Conservation (phyloP, 495 filamentous ascomycete genomes). For the Aspergillus cristatus region DNA sequence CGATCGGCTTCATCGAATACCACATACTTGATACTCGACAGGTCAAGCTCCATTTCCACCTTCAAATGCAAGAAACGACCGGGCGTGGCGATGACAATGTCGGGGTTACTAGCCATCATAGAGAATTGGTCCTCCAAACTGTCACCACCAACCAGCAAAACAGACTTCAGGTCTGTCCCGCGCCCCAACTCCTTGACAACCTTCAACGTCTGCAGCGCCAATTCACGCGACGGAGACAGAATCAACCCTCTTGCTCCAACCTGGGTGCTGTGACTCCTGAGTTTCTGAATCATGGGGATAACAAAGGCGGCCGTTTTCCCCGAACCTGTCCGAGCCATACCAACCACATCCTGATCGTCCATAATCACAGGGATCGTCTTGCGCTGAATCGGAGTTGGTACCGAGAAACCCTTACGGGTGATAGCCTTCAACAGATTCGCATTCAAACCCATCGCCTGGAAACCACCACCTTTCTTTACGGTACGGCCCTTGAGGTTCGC, state of each 20-base stretch:
- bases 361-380: constrained; percentile 90
- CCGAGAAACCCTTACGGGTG: constrained; percentile 82
- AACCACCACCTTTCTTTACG: constrained; percentile 90
- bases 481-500: constrained; percentile 74
- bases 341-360: constrained; percentile 85
- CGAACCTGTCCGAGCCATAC: constrained; percentile 94
- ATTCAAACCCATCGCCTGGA: constrained; percentile 93
- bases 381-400: constrained; percentile 94
- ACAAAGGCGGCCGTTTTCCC: constrained; percentile 98
- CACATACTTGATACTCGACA: constrained; percentile 78
- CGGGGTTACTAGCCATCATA: constrained; percentile 86
- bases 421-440: constrained; percentile 78
- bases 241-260: constrained; percentile 80
- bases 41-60: constrained; percentile 86
- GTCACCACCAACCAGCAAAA: constrained; percentile 89
- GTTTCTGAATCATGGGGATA: constrained; percentile 91
- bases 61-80: constrained; percentile 92
- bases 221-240: constrained; percentile 81
- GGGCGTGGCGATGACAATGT: constrained; percentile 93
- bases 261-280: constrained; percentile 79
- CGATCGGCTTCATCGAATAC: constrained; percentile 97
- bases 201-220: constrained; percentile 90
- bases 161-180: constrained; percentile 81
- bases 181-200: constrained; percentile 89
- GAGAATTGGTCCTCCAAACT: constrained; percentile 93